Percentiles rank a stretch among this genome's conserved stretches.
phyloP scores from a whole-genome alignment of 2,329 filamentous ascomycete species.

The Talaromyces amestolkiae region DNA sequence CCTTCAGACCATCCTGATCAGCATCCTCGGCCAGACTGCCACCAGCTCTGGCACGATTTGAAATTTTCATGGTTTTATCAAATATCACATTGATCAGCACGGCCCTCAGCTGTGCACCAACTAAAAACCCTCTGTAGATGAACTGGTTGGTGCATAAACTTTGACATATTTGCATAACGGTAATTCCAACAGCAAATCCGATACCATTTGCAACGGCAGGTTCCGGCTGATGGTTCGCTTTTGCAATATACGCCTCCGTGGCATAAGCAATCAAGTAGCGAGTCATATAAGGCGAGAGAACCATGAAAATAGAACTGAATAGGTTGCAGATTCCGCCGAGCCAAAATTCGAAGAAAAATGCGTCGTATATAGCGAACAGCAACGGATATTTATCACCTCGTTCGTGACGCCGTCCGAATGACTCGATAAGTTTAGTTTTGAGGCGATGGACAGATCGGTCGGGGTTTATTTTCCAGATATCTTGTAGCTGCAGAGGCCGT shows the following conservation, averaged over 20 bases:
- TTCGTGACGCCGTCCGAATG: constrained; percentile 67
- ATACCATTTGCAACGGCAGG: constrained; percentile 74
- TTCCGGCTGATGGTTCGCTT: constrained; percentile 48
- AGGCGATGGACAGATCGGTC: constrained; percentile 69
- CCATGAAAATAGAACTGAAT: constrained; percentile 67
- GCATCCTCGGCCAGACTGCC: constrained; percentile 53
- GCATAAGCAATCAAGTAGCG: constrained; percentile 86
- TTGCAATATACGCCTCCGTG: constrained; percentile 70
- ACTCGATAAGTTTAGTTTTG: constrained; percentile 62
- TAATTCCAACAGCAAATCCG: constrained; percentile 80
- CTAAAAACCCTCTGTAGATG: constrained; percentile 87
- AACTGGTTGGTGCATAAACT: constrained; percentile 84
- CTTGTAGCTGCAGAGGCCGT: constrained; percentile 74
- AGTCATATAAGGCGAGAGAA: constrained; percentile 79
- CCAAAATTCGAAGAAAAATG: constrained; percentile 80
- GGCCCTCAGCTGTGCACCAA: constrained; percentile 78
- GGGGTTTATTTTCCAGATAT: constrained; percentile 88
- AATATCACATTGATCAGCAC: constrained; percentile 85
- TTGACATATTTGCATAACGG: constrained; percentile 78
- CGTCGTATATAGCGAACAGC: constrained; percentile 78
- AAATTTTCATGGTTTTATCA: constrained; percentile 87
- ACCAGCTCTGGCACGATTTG: constrained; percentile 81
- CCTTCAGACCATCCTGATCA: constrained; percentile 39
- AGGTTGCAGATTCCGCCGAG: constrained; percentile 77
- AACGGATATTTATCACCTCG: constrained; percentile 71